Conservation (phyloP, 768 basidiomycete genomes). For the Tricholoma flavovirens region DNA sequence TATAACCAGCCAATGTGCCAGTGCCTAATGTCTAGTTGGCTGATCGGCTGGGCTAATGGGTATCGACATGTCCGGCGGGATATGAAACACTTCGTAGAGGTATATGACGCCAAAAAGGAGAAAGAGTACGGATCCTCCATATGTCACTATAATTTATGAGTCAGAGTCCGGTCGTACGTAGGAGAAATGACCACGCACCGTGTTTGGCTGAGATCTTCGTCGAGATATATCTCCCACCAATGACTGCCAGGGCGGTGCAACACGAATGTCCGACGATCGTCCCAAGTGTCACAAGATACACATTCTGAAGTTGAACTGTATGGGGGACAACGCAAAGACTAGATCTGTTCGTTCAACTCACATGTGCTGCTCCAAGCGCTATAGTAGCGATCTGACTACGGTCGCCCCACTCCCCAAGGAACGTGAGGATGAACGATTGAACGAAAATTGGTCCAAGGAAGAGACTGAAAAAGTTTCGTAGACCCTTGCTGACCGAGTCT, state of each 20-base stretch:
- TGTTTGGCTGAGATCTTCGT: constrained; percentile 95
- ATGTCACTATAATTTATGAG: constrained; percentile 52
- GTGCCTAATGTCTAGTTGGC: too few species aligned
- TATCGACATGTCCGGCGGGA: constrained; percentile 29
- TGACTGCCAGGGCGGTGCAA: constrained; percentile 85
- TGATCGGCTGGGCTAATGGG: constrained; percentile 18
- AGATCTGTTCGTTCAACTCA: constrained; percentile 27
- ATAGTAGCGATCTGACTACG: constrained; percentile 97
- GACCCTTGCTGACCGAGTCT: constrained; percentile 43
- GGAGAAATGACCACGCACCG: constrained; percentile 38
- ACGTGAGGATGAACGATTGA: constrained; percentile 91
- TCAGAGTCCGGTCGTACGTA: not conserved
- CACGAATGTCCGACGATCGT: constrained; percentile 84
- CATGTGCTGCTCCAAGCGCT: constrained; percentile 91
- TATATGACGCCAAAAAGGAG: constrained; percentile 79
- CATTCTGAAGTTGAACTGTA: constrained; percentile 52
- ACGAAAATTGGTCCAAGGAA: constrained; percentile 91
- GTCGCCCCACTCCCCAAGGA: constrained; percentile 99
- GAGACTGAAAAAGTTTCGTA: constrained; percentile 77
- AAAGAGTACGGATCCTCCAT: constrained; percentile 79
- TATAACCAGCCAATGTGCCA: too few species aligned
- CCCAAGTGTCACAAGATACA: constrained; percentile 85
- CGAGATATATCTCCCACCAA: constrained; percentile 90
- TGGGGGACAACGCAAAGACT: not conserved
- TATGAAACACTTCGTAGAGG: constrained; percentile 55